A percentile compares a stretch with the other conserved stretches of the same genome.
These are phyloP conservation scores for Diaporthe sp. DNA, from an alignment of 2,329 filamentous ascomycete genomes.

Conservation along the genomic window DNA sequence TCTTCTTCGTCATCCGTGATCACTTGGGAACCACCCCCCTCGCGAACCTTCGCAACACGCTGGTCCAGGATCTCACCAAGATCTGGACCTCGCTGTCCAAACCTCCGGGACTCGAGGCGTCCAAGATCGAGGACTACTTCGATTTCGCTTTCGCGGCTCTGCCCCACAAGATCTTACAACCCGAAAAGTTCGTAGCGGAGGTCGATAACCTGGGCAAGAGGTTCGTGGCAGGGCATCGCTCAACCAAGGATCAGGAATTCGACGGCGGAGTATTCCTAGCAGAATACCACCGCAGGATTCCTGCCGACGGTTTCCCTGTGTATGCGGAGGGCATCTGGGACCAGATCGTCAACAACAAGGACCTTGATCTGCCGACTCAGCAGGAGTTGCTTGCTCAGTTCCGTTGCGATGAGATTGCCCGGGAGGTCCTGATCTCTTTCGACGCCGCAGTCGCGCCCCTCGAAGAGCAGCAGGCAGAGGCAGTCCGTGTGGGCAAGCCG, in stretches of 20 bases:
- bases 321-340: conserved; percentile 98
- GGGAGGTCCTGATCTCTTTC: conserved; percentile 88
- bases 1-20: conserved; percentile 99
- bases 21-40: conserved; percentile 94
- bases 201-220: conserved; percentile 84
- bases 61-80: conserved; percentile 90
- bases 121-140: conserved; percentile 96
- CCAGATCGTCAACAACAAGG: conserved; percentile 99
- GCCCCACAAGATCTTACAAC: conserved; percentile 96
- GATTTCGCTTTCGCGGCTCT: conserved; percentile 97
- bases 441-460: conserved; percentile 86
- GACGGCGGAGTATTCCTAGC: conserved; percentile 89
- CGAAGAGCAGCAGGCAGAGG: conserved; percentile 87
- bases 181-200: conserved; percentile 88
- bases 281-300: conserved; percentile 95
- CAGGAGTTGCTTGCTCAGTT: conserved; percentile 98
- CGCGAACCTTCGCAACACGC: conserved; percentile 88
- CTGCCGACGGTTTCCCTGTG: conserved; percentile 94
- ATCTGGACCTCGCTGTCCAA: conserved; percentile 96
- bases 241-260: conserved; percentile 80
- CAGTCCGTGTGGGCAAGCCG: conserved; percentile 78
- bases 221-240: conserved; percentile 85
- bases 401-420: conserved; percentile 94
- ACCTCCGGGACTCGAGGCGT: conserved; percentile 87
- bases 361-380: conserved; percentile 95